Evolutionary conservation across 768 basidiomycete species (phyloP), one percentile per base, ranked within the genome.

Genomic region (Gymnopilus junonius): DNA sequence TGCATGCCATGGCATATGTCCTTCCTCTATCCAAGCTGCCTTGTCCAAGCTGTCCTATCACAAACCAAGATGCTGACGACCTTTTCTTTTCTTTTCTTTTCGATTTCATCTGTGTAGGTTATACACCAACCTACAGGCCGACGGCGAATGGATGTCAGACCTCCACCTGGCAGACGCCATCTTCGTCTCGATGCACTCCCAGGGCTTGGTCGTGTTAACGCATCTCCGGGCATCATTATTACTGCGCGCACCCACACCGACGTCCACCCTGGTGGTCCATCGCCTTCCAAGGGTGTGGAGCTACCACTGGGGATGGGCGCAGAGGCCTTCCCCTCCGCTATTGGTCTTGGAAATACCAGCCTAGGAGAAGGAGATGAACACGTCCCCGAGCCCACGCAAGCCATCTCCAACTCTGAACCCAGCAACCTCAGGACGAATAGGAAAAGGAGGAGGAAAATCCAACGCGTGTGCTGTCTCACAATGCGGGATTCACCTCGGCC

Each of bases 191-290:
- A 91, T 95, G 1, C 97, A 99, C 74, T 96, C 94, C 0, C 97
- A 99, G 77, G 97, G 97, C 12, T 92, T 88, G 7, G 85, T 98
- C 37, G 95, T 97, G n/a, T 90, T 93, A 2, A 92, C 94, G 0
- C 96, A 98, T 69, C 80, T 99, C 8, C 65, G 84, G 87, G 0
- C 92, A 97, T 70, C n/a, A 89, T 94, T 65, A 77, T 68, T 20
- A 68, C 65, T 2, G n/a, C n/a, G n/a, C n/a, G n/a, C n/a, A n/a
- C n/a, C n/a, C n/a, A n/a, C n/a, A n/a, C n/a, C n/a, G n/a, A n/a
- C n/a, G n/a, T n/a, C n/a, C n/a, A n/a, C n/a, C n/a, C n/a, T n/a
- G n/a, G n/a, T n/a, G n/a, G n/a, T n/a, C n/a, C 10, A n/a, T 12
- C 43, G n/a, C 4, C n/a, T n/a, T 10, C 20, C 34, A 37, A 12